Evolutionary conservation across 2,329 filamentous ascomycete species (phyloP), one percentile per base, ranked within the genome.

Genomic region (Xylaria sp.): DNA sequence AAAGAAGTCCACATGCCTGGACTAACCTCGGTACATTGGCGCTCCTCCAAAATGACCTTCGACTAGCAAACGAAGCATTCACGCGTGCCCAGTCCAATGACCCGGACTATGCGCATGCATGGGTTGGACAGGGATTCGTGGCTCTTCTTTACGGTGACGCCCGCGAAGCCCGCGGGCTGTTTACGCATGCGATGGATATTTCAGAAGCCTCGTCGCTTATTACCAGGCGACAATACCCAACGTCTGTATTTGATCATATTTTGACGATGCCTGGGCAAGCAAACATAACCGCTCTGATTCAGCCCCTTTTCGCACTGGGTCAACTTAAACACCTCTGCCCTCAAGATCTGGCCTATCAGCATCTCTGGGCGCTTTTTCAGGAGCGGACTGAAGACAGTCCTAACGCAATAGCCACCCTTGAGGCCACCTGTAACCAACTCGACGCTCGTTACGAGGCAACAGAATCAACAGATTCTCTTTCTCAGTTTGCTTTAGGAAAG

Each of bases 111-210:
- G 90, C 94, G 0, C 89, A 95, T 74, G 95, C 94, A 17, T 99
- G 96, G 96, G 83, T 98, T 7, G 96, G 96, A 0, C 95, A 98
- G 79, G 95, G 93, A 0, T 85, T 97, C 29, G 86, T 98, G 59
- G 94, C 96, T 3, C 84, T 94, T 17, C 81, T 95, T 31, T 86
- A 88, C 56, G 94, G 92, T 1, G 90, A 97, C 68, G 73, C 81
- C 0, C 89, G 87, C 67, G 94, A 97, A 79, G 94, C 95, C 0
- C 86, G 93, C 25, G 89, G 90, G 11, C 86, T 98, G 10, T 97
- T 97, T 76, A 94, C 92, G 1, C 96, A 99, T 76, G 95, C 96
- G 0, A 96, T 97, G 82, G 94, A 97, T 69, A 95, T 99, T 55
- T 90, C 93, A 0, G 92, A 93, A 67, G 90, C 93, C 0, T 91